These are phyloP conservation scores for Gynostemma pentaphyllum DNA, from an alignment of 306 rosid genomes.

Conservation along the genomic window DNA sequence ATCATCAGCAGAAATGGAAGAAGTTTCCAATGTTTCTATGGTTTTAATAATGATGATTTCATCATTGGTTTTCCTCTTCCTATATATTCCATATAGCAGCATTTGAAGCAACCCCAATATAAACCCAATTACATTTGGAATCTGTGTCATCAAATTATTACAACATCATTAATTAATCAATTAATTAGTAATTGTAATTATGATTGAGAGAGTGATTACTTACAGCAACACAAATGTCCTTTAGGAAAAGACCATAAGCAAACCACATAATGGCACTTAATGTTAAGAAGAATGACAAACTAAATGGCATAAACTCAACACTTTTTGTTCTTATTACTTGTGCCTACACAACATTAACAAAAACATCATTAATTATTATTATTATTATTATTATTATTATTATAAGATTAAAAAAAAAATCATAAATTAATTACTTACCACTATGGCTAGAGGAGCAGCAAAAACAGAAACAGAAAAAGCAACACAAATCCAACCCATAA, in stretches of 20 bases:
- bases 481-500: conserved; percentile 79
- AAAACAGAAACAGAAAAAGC: conserved; percentile 49
- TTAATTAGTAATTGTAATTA: too few relatives aligned
- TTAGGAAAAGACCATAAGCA: conserved; percentile 53
- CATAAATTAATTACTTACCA: conserved; percentile 35
- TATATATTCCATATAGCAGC: conserved; percentile 48
- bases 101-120: conserved; percentile 51
- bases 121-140: conserved; percentile 69
- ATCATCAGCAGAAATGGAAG: not conserved
- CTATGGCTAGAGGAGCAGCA: conserved; percentile 69
- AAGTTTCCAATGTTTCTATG: too few relatives aligned
- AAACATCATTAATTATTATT: too few relatives aligned
- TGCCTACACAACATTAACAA: conserved; percentile 40
- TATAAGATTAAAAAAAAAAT: too few relatives aligned
- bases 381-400: too few relatives aligned
- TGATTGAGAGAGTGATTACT: too few relatives aligned
- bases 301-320: conserved; percentile 75
- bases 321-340: conserved; percentile 69
- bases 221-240: conserved; percentile 73
- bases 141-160: conserved; percentile 12
- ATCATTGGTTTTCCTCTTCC: conserved; percentile 12
- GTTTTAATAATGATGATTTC: too few relatives aligned
- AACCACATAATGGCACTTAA: conserved; percentile 84
- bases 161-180: too few relatives aligned
- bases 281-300: conserved; percentile 61